phyloP scores from a whole-genome alignment of 2,329 filamentous ascomycete species.

The Xylaria arbuscula region DNA sequence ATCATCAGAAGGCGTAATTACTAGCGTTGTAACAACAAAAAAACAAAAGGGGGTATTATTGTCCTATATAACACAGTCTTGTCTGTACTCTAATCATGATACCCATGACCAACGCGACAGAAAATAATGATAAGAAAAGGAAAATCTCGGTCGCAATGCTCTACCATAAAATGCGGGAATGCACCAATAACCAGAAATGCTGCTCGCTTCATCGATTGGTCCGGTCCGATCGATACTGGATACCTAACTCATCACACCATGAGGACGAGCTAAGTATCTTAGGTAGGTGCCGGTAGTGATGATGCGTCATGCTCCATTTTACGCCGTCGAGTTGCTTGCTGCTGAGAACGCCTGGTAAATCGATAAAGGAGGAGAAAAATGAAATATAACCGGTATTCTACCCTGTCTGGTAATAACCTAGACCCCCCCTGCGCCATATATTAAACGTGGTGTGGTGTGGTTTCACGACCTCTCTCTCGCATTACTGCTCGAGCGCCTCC shows the following conservation, averaged over 20 bases:
- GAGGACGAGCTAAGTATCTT: background rate
- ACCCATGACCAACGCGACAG: background rate
- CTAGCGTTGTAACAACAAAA: too few species aligned
- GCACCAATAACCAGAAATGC: conserved; percentile 13
- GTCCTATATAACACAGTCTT: conserved; percentile 22
- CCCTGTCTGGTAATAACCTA: background rate
- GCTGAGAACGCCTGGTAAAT: background rate
- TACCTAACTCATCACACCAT: background rate
- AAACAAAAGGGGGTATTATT: conserved; percentile 24
- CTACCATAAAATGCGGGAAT: conserved; percentile 16
- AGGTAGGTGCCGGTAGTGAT: too few species aligned
- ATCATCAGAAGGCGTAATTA: too few species aligned
- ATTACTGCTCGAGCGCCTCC: conserved; percentile 26
- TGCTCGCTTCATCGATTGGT: background rate
- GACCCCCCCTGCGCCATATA: background rate
- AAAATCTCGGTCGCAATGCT: conserved; percentile 4
- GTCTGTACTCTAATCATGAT: conserved; percentile 15
- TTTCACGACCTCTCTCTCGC: conserved; percentile 22
- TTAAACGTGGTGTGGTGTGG: too few species aligned
- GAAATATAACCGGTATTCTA: background rate
- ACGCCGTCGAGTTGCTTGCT: background rate
- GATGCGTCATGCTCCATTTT: background rate
- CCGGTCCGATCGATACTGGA: background rate
- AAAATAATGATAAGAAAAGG: conserved; percentile 1
- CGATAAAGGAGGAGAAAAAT: background rate